Conservation (phyloP, 805 yeast species). For the Metschnikowia lachancei region DNA sequence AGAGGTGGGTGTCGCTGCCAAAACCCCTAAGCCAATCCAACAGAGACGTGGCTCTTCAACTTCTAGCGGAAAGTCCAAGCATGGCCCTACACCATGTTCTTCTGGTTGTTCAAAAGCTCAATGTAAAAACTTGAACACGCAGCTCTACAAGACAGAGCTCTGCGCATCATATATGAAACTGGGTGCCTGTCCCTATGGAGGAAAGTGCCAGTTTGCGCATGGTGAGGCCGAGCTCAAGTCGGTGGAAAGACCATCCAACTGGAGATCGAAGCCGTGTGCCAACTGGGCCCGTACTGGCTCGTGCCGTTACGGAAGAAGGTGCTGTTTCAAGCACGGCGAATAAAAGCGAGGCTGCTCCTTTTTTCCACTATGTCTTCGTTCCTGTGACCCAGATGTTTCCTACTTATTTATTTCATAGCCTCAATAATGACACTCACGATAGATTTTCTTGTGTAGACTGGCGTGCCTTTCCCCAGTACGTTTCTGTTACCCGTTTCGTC, state of each 20-base stretch:
- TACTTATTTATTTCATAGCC: conserved; percentile 6
- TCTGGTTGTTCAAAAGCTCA: conserved; percentile 1
- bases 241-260: conserved; percentile 73
- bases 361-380: too few species aligned
- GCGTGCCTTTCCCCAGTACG: too few species aligned
- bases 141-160: conserved; percentile 84
- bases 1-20: background rate
- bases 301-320: conserved; percentile 86
- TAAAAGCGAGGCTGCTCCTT: conserved; percentile 1
- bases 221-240: conserved; percentile 73
- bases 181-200: conserved; percentile 78
- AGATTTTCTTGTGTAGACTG: background rate
- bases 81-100: conserved; percentile 5
- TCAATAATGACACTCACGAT: conserved; percentile 7
- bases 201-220: conserved; percentile 93
- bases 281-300: conserved; percentile 81
- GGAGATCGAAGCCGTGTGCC: conserved; percentile 88
- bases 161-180: conserved; percentile 74
- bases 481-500: background rate
- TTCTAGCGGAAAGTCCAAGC: conserved; percentile 6
- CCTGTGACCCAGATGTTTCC: too few species aligned
- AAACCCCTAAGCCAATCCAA: background rate
- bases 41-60: conserved; percentile 9
- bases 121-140: conserved; percentile 46
- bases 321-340: conserved; percentile 82